Evolutionary conservation across 1,284 basidiomycete species (phyloP), one percentile per base, ranked within the genome.

Genomic region (Boletus hoseneyae): DNA sequence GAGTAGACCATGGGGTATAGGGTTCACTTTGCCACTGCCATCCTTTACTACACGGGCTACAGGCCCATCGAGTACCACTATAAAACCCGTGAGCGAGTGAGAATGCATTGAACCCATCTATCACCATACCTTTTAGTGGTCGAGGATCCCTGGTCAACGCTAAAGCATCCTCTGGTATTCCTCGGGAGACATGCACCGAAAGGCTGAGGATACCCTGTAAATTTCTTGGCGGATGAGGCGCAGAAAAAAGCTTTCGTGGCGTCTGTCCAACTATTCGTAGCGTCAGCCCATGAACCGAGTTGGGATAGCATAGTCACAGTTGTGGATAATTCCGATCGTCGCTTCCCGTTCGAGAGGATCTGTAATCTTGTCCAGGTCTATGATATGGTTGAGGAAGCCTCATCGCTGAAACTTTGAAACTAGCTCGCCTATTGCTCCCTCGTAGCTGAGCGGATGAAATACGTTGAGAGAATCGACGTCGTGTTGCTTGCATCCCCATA

Each of bases 371-470:
- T 95, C 93, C 15, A 96, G 70, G 63, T 95, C 93, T 92, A 34
- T 42, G 30, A 30, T 25, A 13, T 13, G 12, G n/a, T 10, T 53
- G 11, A 62, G 44, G 6, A 15, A 35, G 12, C 3, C 3, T n/a
- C 15, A 33, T 39, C 19, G 1, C 8, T 37, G 23, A 42, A 36
- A 32, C 27, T 30, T 15, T 18, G 3, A 32, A 53, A 51, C 13
- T 19, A 21, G 54, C 72, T 39, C 50, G 84, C 90, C 87, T 55
- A 97, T 90, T 0, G 90, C 85, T 3, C 93, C 93, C 59, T 96
- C 93, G 64, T 98, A 98, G 30, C 93, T 96, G 37, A 97, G 72
- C 0, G 94, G 95, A 68, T 97, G 95, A 72, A 93, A 97, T 13
- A 89, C 90, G 60, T 97, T 98, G 55, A 87, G 72, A 0, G 87